These are phyloP conservation scores for Malassezia nana DNA, from an alignment of 1,284 basidiomycete species.

Conservation along the genomic window DNA sequence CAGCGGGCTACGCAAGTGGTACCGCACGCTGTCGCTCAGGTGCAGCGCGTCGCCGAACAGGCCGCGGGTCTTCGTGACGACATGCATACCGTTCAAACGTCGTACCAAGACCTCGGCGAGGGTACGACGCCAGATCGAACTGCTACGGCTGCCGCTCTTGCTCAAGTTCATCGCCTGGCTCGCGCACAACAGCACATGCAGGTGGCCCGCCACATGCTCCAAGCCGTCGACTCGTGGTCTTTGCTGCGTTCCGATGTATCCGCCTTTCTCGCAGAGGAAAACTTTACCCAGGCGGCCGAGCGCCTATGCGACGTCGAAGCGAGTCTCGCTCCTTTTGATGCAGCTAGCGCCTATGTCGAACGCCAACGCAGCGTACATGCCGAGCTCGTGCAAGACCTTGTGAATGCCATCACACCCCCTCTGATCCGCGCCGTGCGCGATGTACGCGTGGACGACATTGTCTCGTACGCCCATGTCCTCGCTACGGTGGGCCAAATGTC, in stretches of 20 bases:
- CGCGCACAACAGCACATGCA: conserved; percentile 74
- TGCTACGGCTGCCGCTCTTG: conserved; percentile 49
- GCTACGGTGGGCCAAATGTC: neutral
- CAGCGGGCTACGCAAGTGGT: neutral
- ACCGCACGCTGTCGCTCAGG: neutral
- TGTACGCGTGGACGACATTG: neutral
- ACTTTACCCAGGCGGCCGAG: conserved; percentile 73
- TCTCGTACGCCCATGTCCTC: conserved; percentile 4
- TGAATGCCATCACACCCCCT: neutral
- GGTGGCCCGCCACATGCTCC: conserved; percentile 68
- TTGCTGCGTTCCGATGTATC: conserved; percentile 83
- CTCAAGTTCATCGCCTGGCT: conserved; percentile 67
- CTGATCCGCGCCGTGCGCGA: neutral
- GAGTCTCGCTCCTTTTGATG: conserved; percentile 70
- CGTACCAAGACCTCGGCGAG: neutral
- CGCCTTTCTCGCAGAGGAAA: conserved; percentile 59
- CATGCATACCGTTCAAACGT: neutral
- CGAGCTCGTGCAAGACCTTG: neutral
- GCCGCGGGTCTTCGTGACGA: conserved; percentile 1
- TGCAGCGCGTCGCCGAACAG: neutral
- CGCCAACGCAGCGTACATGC: conserved; percentile 1
- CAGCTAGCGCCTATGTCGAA: conserved; percentile 7
- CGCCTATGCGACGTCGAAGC: conserved; percentile 73
- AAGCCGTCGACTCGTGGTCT: conserved; percentile 87
- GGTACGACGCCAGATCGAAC: neutral